Percentiles rank a stretch among this genome's conserved stretches.
Evolutionary conservation across 2,329 filamentous ascomycete genomes (phyloP).

Genomic region (Aspergillus sojae): DNA sequence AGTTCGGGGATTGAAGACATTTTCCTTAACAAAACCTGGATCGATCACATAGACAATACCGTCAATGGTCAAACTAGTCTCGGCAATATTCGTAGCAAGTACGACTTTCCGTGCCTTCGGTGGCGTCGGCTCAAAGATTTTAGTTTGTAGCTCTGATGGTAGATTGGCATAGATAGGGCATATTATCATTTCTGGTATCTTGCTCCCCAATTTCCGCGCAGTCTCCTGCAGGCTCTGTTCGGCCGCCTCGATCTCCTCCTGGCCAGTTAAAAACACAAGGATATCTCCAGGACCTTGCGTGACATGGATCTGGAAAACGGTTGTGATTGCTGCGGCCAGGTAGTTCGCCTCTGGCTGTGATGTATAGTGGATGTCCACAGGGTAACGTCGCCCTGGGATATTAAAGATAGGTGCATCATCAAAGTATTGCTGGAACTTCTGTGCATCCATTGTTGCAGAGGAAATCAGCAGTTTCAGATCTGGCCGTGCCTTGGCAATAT

Average conservation of each 20-base stretch:
- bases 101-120: constrained; percentile 86
- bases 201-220: constrained; percentile 78
- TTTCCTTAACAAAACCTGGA: constrained; percentile 92
- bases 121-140: constrained; percentile 93
- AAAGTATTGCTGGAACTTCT: constrained; percentile 90
- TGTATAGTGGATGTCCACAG: constrained; percentile 90
- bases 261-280: constrained; percentile 89
- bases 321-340: constrained; percentile 85
- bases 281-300: constrained; percentile 86
- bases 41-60: constrained; percentile 97
- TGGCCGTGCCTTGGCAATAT: constrained; percentile 77
- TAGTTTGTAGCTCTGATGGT: constrained; percentile 84
- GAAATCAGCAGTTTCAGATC: constrained; percentile 91
- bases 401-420: constrained; percentile 93
- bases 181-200: constrained; percentile 83
- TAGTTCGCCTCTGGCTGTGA: constrained; percentile 93
- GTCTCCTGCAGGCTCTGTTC: constrained; percentile 85
- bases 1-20: constrained; percentile 85
- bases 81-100: constrained; percentile 93
- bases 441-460: constrained; percentile 90
- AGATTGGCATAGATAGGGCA: constrained; percentile 94
- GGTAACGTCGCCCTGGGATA: constrained; percentile 84
- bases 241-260: constrained; percentile 92
- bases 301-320: constrained; percentile 92
- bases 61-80: constrained; percentile 93